These are phyloP conservation scores for Kodamaea kaohsiungensis DNA, from an alignment of 805 yeast genomes.

Conservation along the genomic window DNA sequence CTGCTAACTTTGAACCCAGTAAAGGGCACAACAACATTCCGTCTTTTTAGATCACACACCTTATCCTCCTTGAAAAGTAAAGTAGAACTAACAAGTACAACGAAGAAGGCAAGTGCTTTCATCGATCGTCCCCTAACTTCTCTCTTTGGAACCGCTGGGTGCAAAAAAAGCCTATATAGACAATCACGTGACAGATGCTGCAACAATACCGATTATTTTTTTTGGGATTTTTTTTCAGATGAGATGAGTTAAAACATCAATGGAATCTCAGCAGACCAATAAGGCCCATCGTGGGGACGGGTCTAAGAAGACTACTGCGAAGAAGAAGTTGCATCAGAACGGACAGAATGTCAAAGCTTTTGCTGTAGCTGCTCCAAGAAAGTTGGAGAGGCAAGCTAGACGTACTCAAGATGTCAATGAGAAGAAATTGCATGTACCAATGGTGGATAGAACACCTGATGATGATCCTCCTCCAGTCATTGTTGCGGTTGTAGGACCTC, in stretches of 20 bases:
- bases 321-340: constrained; percentile 84
- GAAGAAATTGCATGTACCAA: constrained; percentile 88
- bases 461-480: constrained; percentile 97
- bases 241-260: constrained; percentile 10
- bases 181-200: constrained; percentile 4
- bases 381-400: constrained; percentile 78
- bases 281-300: constrained; percentile 74
- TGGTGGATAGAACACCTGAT: constrained; percentile 96
- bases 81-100: not conserved
- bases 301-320: constrained; percentile 55
- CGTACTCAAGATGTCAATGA: constrained; percentile 84
- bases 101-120: not conserved
- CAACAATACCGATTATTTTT: not conserved
- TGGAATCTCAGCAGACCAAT: constrained; percentile 56
- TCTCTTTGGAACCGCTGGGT: not conserved
- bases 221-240: constrained; percentile 8
- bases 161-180: not conserved
- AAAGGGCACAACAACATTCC: constrained; percentile 34
- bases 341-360: constrained; percentile 57
- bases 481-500: constrained; percentile 97
- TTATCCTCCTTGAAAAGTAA: constrained; percentile 29
- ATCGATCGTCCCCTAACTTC: not conserved
- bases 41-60: constrained; percentile 33
- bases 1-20: constrained; percentile 59
- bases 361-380: constrained; percentile 65